Conservation (phyloP, 1,284 basidiomycete genomes). For the Cutaneotrichosporon mucoides region DNA sequence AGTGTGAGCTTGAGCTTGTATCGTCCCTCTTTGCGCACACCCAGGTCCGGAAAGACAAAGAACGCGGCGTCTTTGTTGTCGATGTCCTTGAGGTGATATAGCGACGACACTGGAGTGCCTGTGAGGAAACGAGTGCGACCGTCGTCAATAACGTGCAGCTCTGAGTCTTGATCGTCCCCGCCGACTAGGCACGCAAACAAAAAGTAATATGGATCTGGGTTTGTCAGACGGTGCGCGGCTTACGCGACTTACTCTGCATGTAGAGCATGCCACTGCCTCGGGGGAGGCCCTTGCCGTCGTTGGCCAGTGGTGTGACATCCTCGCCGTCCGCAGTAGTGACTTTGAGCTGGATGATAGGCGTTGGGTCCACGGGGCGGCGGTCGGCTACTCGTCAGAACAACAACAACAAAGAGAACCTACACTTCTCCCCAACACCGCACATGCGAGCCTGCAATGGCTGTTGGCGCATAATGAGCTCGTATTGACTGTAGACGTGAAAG, state of each 20-base stretch:
- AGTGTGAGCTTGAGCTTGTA: constrained; percentile 82
- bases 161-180: constrained; percentile 70
- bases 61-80: constrained; percentile 83
- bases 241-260: constrained; percentile 43
- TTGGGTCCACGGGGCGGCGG: constrained; percentile 89
- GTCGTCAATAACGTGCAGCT: constrained; percentile 88
- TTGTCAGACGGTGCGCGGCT: neutral
- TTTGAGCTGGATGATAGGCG: constrained; percentile 90
- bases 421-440: constrained; percentile 86
- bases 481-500: constrained; percentile 53
- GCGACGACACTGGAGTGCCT: constrained; percentile 67
- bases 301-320: constrained; percentile 26
- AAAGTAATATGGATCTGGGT: constrained; percentile 80
- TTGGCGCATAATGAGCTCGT: constrained; percentile 76
- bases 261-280: constrained; percentile 32
- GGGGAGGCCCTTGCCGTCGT: constrained; percentile 11
- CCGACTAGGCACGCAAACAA: constrained; percentile 86
- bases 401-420: constrained; percentile 43
- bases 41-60: constrained; percentile 84
- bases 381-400: constrained; percentile 59
- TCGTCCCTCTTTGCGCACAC: constrained; percentile 81
- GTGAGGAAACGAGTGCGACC: constrained; percentile 56
- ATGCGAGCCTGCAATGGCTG: constrained; percentile 82
- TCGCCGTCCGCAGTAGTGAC: constrained; percentile 68
- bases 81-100: constrained; percentile 93